Evolutionary conservation across 495 filamentous ascomycete genomes (phyloP).

Genomic region (Lophiotrema nucula): DNA sequence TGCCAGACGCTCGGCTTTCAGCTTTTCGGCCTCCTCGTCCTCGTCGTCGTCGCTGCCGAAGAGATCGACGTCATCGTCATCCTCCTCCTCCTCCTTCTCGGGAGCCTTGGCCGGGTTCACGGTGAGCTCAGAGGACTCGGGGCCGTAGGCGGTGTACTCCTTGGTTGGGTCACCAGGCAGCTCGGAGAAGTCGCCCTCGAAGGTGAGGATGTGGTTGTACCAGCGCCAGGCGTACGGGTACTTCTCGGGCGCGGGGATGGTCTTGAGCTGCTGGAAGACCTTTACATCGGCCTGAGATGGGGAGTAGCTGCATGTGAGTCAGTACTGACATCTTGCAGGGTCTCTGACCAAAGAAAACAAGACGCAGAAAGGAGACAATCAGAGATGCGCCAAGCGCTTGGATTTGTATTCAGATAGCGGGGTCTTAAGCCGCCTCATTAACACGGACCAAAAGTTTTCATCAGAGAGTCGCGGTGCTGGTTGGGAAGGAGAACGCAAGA

Average conservation of each 20-base stretch:
- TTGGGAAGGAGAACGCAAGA: constrained; percentile 13
- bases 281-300: constrained; percentile 95
- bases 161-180: constrained; percentile 89
- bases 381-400: constrained; percentile 79
- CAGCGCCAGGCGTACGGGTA: constrained; percentile 93
- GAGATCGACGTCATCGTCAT: constrained; percentile 87
- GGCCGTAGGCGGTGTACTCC: constrained; percentile 86
- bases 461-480: constrained; percentile 50
- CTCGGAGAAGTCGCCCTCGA: constrained; percentile 83
- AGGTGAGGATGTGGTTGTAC: constrained; percentile 97
- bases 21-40: constrained; percentile 75
- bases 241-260: constrained; percentile 72
- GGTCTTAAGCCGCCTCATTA: constrained; percentile 98
- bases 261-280: constrained; percentile 83
- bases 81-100: constrained; percentile 65
- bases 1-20: constrained; percentile 83
- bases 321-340: constrained; percentile 6
- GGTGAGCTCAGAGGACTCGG: constrained; percentile 70
- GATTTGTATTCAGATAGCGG: constrained; percentile 82
- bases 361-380: constrained; percentile 48
- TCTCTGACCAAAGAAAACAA: background rate
- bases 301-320: constrained; percentile 57
- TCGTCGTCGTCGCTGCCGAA: constrained; percentile 89
- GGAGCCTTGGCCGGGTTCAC: constrained; percentile 86
- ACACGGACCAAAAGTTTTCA: constrained; percentile 98